Conservation (phyloP, 2,329 filamentous ascomycete species). For the Penicillium sp. region DNA sequence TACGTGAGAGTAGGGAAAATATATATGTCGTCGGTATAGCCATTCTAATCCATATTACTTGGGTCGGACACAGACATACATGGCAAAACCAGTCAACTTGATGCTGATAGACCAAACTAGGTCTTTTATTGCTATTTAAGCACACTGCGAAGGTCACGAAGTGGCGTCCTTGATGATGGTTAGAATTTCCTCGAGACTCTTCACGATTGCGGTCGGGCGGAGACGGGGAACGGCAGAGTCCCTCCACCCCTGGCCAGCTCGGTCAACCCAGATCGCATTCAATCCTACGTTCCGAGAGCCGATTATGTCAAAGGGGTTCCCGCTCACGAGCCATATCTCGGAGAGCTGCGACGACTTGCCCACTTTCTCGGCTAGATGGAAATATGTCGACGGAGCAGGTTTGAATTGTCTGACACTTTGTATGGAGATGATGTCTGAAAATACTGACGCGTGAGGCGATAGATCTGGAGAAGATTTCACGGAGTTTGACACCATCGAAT, state of each 20-base stretch:
- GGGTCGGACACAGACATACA: too few relatives aligned
- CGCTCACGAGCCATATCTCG: constrained; percentile 70
- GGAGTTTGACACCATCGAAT: constrained; percentile 65
- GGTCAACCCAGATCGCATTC: constrained; percentile 37
- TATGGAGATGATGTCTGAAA: constrained; percentile 65
- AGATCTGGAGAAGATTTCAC: constrained; percentile 63
- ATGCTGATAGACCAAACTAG: too few relatives aligned
- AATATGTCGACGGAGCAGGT: constrained; percentile 66
- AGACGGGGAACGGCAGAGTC: constrained; percentile 61
- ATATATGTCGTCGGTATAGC: too few relatives aligned
- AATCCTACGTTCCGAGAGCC: constrained; percentile 67
- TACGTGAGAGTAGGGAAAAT: too few relatives aligned
- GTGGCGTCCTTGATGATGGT: constrained; percentile 23
- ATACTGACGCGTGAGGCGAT: constrained; percentile 52
- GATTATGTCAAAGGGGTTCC: constrained; percentile 75
- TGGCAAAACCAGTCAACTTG: too few relatives aligned
- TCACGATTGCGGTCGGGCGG: constrained; percentile 60
- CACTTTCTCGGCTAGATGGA: constrained; percentile 59
- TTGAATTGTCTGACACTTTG: constrained; percentile 68
- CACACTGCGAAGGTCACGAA: not conserved
- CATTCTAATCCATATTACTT: too few relatives aligned
- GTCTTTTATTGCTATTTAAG: not conserved
- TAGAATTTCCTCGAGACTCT: constrained; percentile 63
- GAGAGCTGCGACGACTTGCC: constrained; percentile 53
- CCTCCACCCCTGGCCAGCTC: constrained; percentile 63